phyloP scores from a whole-genome alignment of 2,329 filamentous ascomycete species.

The Coleophoma crateriformis region DNA sequence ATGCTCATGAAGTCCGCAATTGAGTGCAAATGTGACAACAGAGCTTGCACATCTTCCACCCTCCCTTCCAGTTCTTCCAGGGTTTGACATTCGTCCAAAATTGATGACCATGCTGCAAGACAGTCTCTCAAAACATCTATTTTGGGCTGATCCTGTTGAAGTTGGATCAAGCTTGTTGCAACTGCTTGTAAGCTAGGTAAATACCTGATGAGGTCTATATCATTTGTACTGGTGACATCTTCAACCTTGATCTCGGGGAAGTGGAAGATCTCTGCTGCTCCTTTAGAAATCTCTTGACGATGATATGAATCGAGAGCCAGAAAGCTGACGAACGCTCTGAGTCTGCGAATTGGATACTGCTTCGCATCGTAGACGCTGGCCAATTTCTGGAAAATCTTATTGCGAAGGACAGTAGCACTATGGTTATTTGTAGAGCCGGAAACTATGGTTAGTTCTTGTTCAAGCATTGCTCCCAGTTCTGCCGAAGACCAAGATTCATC shows the following conservation, averaged over 20 bases:
- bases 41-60: conserved; percentile 44
- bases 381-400: conserved; percentile 15
- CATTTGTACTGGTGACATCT: conserved; percentile 12
- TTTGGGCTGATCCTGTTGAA: conserved; percentile 17
- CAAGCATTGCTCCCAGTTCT: conserved; percentile 52
- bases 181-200: conserved; percentile 18
- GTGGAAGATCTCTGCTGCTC: conserved; percentile 8
- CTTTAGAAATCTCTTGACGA: conserved; percentile 5
- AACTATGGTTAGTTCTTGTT: conserved; percentile 50
- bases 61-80: conserved; percentile 32
- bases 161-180: conserved; percentile 16
- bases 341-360: conserved; percentile 23
- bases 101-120: conserved; percentile 24
- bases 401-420: conserved; percentile 10
- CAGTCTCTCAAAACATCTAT: conserved; percentile 16
- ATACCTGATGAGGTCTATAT: conserved; percentile 19
- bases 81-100: conserved; percentile 37
- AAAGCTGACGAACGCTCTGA: conserved; percentile 20
- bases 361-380: conserved; percentile 19
- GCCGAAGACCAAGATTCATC: conserved; percentile 32
- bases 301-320: conserved; percentile 12
- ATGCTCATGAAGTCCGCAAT: conserved; percentile 52
- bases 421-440: conserved; percentile 12
- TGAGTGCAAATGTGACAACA: conserved; percentile 44
- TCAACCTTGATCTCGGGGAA: conserved; percentile 1